Evolutionary conservation across 805 yeast species (phyloP), one percentile per base, ranked within the genome.

Genomic region (Yueomyces sinensis): DNA sequence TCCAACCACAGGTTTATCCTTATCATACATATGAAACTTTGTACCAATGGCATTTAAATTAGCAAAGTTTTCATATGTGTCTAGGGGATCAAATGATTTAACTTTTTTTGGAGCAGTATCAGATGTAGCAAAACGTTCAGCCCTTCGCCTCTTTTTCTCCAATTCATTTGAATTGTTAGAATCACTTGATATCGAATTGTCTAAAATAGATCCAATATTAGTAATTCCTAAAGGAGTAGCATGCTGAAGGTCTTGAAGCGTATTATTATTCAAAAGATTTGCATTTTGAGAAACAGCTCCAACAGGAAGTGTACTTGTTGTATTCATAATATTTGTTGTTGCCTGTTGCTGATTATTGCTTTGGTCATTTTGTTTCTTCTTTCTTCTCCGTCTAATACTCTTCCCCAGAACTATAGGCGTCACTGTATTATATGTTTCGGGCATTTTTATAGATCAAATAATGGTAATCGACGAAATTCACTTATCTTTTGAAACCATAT

Each of bases 1-100:
- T 0, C 98, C 98, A 9, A 79, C 63, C 4, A 75, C 49, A 16
- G 61, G 59, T 29, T 53, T 51, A 33, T 56, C 46, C 34, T 54
- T 52, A 36, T 58, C 60, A 33, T 43, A 51, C 29, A 44, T 46
- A 32, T 47, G 55, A 15, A 54, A 54, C 33, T 49, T 52, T 14
- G 53, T 46, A 24, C 55, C 45, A 14, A 52, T 50, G 4, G 58
- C 52, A 45, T 54, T 43, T 16, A 46, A 37, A 37, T 51, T 39
- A 13, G 54, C 40, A 34, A 39, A 45, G 32, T 50, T 44, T 28
- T 49, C 52, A 13, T 40, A 9, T 25, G 13, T 41, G 13, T 45
- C 37, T 9, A 32, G 32, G 17, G 38, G 41, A 11, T 37, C 34
- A 16, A 37, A 36, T 7, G 39, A 37, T 16, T 41, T 37, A 15